Percentiles rank a stretch among this genome's conserved stretches.
These are phyloP conservation scores for Chenopodium suecicum DNA, from an alignment of 148 eudicot species.

Conservation along the genomic window DNA sequence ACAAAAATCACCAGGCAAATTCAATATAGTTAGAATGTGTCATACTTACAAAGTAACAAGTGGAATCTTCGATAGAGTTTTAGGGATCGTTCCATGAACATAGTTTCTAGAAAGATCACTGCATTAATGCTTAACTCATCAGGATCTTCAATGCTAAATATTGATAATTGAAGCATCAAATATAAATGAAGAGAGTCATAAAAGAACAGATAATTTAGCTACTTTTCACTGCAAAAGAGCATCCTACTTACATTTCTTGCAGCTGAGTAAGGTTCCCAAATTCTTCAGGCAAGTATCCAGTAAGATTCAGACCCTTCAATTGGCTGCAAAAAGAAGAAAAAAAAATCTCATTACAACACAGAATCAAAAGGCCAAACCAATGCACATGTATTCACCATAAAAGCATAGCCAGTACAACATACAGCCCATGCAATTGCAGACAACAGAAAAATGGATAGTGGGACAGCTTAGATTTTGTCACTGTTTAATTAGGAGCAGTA, in stretches of 20 bases:
- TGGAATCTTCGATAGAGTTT: conserved; percentile 43
- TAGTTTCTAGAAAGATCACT: conserved; percentile 74
- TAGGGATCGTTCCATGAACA: conserved; percentile 69
- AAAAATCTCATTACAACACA: neutral
- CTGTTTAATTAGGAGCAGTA: no score
- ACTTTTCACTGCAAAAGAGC: neutral
- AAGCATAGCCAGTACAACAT: no score
- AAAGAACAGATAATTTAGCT: neutral
- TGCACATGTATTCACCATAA: neutral
- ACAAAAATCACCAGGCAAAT: neutral
- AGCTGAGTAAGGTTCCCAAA: conserved; percentile 48
- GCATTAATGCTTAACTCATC: conserved; percentile 17
- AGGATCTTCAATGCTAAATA: neutral
- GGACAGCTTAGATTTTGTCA: no score
- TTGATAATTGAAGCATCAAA: no score
- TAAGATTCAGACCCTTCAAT: conserved; percentile 68
- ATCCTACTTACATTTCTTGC: conserved; percentile 54
- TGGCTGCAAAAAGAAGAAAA: conserved; percentile 36
- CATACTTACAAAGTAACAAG: conserved; percentile 56
- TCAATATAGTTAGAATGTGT: neutral
- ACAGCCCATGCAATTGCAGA: no score
- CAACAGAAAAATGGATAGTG: no score
- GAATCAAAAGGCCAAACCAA: neutral
- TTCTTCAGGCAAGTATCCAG: conserved; percentile 64
- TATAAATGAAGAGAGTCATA: neutral